Conservation (phyloP, 2,329 filamentous ascomycete species). For the Lachnellula hyalina region DNA sequence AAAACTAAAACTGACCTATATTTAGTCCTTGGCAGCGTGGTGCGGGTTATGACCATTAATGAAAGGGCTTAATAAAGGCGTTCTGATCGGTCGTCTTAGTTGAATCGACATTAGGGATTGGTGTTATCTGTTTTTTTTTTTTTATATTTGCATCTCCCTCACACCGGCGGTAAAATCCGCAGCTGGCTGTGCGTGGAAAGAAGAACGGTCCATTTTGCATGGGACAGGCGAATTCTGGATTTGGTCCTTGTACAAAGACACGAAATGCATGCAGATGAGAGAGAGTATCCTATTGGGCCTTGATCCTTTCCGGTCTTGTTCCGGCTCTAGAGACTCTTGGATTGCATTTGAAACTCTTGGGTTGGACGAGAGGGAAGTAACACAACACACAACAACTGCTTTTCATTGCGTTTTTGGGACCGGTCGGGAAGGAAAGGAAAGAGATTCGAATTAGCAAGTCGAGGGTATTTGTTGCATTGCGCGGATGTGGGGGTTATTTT, state of each 20-base stretch:
- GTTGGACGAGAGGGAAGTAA: background rate
- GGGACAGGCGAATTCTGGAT: conserved; percentile 4
- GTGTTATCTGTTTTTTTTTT: conserved; percentile 29
- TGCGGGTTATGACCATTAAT: conserved; percentile 49
- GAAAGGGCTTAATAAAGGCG: conserved; percentile 25
- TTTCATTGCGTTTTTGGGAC: conserved; percentile 12
- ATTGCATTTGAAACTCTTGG: no score
- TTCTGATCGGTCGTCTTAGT: conserved; percentile 18
- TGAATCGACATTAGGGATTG: conserved; percentile 21
- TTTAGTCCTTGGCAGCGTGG: conserved; percentile 51
- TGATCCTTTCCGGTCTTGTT: background rate
- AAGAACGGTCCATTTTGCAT: conserved; percentile 13
- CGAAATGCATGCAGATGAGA: background rate
- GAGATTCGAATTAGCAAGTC: background rate
- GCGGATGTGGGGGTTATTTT: conserved; percentile 11
- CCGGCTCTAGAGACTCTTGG: background rate
- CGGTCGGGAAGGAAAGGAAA: background rate
- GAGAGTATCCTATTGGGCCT: conserved; percentile 1
- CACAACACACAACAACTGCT: conserved; percentile 1
- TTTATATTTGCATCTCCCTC: conserved; percentile 17
- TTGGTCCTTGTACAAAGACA: conserved; percentile 17
- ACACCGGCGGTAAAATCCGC: conserved; percentile 13
- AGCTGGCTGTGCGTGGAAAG: conserved; percentile 23
- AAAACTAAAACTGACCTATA: conserved; percentile 21
- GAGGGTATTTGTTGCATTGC: conserved; percentile 6